Base-by-base conservation (phyloP, 78 protist genomes). In the Andalucia godoyi region DNA sequence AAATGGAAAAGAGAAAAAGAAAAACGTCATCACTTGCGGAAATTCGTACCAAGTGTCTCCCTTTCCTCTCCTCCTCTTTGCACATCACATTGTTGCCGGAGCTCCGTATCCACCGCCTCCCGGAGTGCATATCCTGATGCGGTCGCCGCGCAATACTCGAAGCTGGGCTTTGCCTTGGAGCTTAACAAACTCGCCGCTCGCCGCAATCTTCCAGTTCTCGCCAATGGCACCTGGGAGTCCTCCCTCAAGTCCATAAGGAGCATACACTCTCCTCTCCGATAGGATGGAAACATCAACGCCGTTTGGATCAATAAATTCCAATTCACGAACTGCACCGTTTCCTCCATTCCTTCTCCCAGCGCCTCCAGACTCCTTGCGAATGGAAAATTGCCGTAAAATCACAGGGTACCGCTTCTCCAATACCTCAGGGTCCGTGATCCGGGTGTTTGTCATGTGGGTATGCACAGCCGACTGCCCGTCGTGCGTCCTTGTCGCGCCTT, bases 371-470 rank as follows among this genome's bases (percentile, higher is more conserved):
- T 74, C 81, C n/a, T 0, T 21, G 27, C 97, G 64, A 3, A 93
- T 55, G 27, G 45, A 1, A 36, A 89, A 93, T 27, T 59, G 55
- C 41, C 70, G 33, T 3, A 92, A 74, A 1, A 83, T 1, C 32
- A 66, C 91, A 1, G 97, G 94, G 55, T 83, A 88, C 13, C 90
- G 66, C 45, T 79, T 59, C 70, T 93, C 98, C 67, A 93, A 76
- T 21, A 91, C 74, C 66, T 93, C 98, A 4, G 84, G 81, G 71
- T 93, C 98, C 2, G 76, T 60, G 30, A 75, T 72, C 33, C 98
- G 58, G 23, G 98, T 90, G 74, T 93, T 93, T 34, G 98, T 93
- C 98, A 93, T 93, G 75, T 93, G 96, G 25, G 88, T 83, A 42
- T 93, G 98, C 25, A 91, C 96, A 57, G 81, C 93, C 9, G 59